phyloP scores from a whole-genome alignment of 2,329 filamentous ascomycete genomes.

The Colletotrichum sp. region DNA sequence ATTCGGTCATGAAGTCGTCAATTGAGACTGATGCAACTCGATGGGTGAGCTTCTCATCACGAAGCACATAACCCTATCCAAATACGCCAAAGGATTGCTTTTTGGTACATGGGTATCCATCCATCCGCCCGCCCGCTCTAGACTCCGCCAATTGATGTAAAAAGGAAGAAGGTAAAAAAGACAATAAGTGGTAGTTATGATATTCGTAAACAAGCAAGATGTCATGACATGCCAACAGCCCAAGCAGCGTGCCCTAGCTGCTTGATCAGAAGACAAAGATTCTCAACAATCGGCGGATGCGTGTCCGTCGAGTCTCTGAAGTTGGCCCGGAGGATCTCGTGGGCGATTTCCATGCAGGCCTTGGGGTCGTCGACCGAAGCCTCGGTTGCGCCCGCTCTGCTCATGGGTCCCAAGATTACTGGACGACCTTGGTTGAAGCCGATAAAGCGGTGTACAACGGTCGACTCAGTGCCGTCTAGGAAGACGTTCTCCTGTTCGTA shows the following conservation, averaged over 20 bases:
- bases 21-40: not conserved
- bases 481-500: constrained; percentile 47
- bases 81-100: constrained; percentile 2
- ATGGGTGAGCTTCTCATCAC: not conserved
- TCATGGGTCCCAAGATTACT: constrained; percentile 45
- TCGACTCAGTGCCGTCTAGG: constrained; percentile 61
- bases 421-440: constrained; percentile 59
- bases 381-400: constrained; percentile 33
- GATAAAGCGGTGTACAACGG: constrained; percentile 62
- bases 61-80: not conserved
- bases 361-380: constrained; percentile 59
- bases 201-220: not conserved
- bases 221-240: constrained; percentile 35
- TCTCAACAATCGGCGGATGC: constrained; percentile 69
- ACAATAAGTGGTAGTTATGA: not conserved
- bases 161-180: not conserved
- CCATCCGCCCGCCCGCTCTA: not conserved
- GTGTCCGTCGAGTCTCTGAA: constrained; percentile 47
- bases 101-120: constrained; percentile 15
- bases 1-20: not conserved
- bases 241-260: constrained; percentile 60
- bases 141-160: not conserved
- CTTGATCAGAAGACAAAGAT: constrained; percentile 67
- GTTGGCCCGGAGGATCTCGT: constrained; percentile 61
- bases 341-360: constrained; percentile 62